Percentiles rank a stretch among this genome's conserved stretches.
Evolutionary conservation across 2,329 filamentous ascomycete genomes (phyloP).

Genomic region (Fusarium drepaniforme): DNA sequence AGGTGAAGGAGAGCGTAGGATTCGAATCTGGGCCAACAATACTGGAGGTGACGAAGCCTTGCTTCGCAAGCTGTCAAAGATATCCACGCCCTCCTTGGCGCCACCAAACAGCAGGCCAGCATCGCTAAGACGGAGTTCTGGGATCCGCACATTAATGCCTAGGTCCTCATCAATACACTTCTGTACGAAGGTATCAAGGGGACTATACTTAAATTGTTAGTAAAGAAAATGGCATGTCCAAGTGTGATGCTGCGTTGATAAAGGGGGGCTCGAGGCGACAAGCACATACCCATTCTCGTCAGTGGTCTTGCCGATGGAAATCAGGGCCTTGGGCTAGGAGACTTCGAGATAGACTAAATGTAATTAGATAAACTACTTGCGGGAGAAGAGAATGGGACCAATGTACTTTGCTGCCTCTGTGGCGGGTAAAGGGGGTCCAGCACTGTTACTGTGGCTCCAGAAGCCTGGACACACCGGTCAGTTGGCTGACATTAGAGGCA

Average conservation of each 20-base stretch:
- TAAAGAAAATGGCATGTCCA: neutral
- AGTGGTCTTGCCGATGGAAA: constrained; percentile 77
- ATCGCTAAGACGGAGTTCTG: constrained; percentile 77
- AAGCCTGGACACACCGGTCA: constrained; percentile 44
- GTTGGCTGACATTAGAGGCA: neutral
- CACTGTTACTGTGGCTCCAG: constrained; percentile 73
- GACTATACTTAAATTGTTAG: constrained; percentile 50
- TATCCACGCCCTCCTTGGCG: constrained; percentile 72
- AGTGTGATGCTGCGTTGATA: neutral
- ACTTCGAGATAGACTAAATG: constrained; percentile 78
- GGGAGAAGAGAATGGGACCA: neutral
- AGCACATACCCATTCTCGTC: constrained; percentile 36
- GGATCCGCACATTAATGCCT: constrained; percentile 78
- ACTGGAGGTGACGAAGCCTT: constrained; percentile 70
- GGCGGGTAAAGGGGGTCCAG: constrained; percentile 73
- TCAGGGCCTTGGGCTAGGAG: constrained; percentile 76
- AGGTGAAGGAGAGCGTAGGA: constrained; percentile 81
- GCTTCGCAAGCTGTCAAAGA: constrained; percentile 66
- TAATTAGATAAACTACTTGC: neutral
- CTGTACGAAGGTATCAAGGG: constrained; percentile 61
- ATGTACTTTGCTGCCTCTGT: constrained; percentile 37
- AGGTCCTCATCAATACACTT: constrained; percentile 81
- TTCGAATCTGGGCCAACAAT: constrained; percentile 88
- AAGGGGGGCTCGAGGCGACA: neutral
- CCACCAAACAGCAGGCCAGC: constrained; percentile 82